Evolutionary conservation across 257 asterid genomes (phyloP), one percentile per base, ranked within the genome.

Genomic region (Voacanga thouarsii): DNA sequence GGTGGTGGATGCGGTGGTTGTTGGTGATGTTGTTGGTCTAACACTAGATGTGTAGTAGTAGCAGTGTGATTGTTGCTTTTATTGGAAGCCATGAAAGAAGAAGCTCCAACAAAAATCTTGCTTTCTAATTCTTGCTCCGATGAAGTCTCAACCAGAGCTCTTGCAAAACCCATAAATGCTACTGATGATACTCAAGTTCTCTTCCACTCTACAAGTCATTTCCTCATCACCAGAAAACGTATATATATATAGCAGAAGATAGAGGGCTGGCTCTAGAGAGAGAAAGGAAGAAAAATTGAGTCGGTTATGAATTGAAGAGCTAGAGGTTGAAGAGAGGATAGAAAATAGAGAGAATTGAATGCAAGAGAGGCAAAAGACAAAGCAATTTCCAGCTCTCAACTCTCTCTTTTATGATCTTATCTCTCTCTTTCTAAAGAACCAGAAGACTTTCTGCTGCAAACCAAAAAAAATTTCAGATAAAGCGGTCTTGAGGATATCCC

Each of bases 401-500:
- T 39, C 59, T 61, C 47, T 72, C 75, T 65, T 71, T 74, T 72
- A 72, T 72, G 73, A 39, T 68, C n/a, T 50, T 41, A 16, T 75
- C 26, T 59, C 53, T 24, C 8, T 75, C 43, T 63, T 8, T 45
- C n/a, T 26, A 7, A 72, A 67, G 60, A 77, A 65, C 12, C 10
- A 67, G 79, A 78, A 59, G 85, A 82, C 85, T 82, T 79, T 72
- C 57, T 69, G 26, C 26, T 74, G 55, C 83, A 74, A 77, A 70
- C 78, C 68, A 57, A 53, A 26, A 23, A 70, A 56, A 56, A 41
- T 56, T 75, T 75, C 67, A 79, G 76, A 82, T 79, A 79, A 82
- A 75, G 78, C 83, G 81, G 81, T 78, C 49, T 51, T 12, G 56
- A 69, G 37, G 23, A 75, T 41, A 67, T 44, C 71, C 64, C 19